Evolutionary conservation across 495 filamentous ascomycete species (phyloP), one percentile per base, ranked within the genome.

Genomic region (Hyaloscypha bicolor): DNA sequence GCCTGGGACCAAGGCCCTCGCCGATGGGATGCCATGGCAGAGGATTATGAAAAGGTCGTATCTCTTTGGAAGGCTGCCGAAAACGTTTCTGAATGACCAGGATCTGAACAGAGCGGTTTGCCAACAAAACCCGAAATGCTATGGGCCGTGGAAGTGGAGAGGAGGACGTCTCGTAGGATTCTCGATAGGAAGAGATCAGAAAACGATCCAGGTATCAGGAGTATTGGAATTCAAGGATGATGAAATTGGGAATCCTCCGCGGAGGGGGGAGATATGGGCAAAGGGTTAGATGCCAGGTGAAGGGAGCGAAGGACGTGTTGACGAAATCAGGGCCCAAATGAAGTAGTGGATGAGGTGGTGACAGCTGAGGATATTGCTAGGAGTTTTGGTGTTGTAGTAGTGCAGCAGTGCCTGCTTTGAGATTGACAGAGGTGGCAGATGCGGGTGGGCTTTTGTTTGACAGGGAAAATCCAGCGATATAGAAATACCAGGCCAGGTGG

Each of bases 1-100:
- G 84, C 81, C 67, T 89, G 87, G 39, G 92, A 91, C 94, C 94
- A 98, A 52, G 94, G 94, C 57, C 94, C 94, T 78, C 93, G 85
- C 75, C 90, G 89, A 75, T 92, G 86, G 65, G 79, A 77, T 72
- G 79, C 77, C 83, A 86, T 87, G 42, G 55, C 42, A 19, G 16
- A 11, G 42, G 16, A 4, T 12, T 1, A 37, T 12, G 9, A 48
- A 14, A 19, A 19, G 42, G 9, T 48, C 16, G 16, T 4, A 48
- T 11, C 4, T 16, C 42, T 14, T 48, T 19, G 42, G 6, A 19
- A 4, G 42, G 9, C 11, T 48, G 9, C 16, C 16, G 42, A 19
- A 0, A 48, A 19, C 16, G 42, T 37, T 37, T 12, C 35, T 37
- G 35, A 48, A 48, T 37, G 35, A 37, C 6, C 3, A 48, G 9